Conservation (phyloP, 2,329 filamentous ascomycete genomes). For the Xylaria digitata region DNA sequence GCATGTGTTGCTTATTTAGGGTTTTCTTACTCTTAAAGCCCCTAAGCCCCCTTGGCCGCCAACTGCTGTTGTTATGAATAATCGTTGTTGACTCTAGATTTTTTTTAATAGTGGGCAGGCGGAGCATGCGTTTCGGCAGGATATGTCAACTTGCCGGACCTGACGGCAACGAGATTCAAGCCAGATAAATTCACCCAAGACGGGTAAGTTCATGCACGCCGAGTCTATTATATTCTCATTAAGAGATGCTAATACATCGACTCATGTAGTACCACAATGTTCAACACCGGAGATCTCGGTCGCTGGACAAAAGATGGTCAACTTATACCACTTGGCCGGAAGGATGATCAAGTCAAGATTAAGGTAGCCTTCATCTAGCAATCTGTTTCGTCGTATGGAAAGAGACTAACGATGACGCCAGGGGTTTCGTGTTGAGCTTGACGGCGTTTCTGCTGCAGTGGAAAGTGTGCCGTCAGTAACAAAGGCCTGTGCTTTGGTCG, state of each 20-base stretch:
- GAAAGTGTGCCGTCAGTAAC: constrained; percentile 59
- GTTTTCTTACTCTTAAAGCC: background rate
- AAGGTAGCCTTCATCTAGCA: constrained; percentile 53
- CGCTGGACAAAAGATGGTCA: constrained; percentile 65
- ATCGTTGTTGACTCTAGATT: background rate
- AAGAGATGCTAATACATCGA: constrained; percentile 14
- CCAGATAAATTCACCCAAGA: constrained; percentile 63
- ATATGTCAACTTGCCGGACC: constrained; percentile 64
- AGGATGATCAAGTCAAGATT: constrained; percentile 72
- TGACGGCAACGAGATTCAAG: constrained; percentile 63
- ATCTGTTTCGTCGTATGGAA: constrained; percentile 4
- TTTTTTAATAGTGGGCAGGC: constrained; percentile 59
- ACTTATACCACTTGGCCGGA: constrained; percentile 66
- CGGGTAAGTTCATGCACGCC: constrained; percentile 54
- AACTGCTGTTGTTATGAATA: background rate
- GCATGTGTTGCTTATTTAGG: background rate
- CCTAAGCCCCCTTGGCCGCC: background rate
- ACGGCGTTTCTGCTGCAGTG: constrained; percentile 65
- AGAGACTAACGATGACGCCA: constrained; percentile 35
- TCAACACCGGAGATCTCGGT: constrained; percentile 70
- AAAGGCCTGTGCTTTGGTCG: constrained; percentile 60
- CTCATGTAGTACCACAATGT: constrained; percentile 60
- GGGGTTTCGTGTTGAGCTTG: constrained; percentile 71
- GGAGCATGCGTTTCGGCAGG: constrained; percentile 66
- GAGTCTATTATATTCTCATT: background rate